phyloP scores from a whole-genome alignment of 192 early-diverging fungal genomes.

The Funneliformis mosseae region DNA sequence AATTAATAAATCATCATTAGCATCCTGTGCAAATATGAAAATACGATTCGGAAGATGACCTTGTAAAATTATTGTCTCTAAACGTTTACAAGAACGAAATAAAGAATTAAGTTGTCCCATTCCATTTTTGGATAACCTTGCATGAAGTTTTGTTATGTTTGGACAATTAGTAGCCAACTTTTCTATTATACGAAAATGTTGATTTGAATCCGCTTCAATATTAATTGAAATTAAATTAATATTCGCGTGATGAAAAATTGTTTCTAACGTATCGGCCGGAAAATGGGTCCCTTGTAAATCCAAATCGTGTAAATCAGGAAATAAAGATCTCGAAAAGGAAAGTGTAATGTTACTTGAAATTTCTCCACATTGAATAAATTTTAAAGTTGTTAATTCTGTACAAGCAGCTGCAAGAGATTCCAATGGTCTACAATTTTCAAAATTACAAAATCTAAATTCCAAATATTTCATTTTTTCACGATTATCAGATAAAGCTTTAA shows the following conservation, averaged over 20 bases:
- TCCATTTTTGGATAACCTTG: not conserved
- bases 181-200: constrained; percentile 2
- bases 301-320: not conserved
- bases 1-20: constrained; percentile 17
- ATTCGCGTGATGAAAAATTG: not conserved
- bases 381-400: not conserved
- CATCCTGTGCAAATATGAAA: not conserved
- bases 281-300: constrained; percentile 6
- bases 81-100: constrained; percentile 12
- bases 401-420: not conserved
- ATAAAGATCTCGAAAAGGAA: not conserved
- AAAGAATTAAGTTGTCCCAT: not conserved
- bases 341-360: not conserved
- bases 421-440: not conserved
- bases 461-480: not conserved
- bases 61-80: not conserved
- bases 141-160: not conserved
- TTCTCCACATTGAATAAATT: constrained; percentile 22
- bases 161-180: not conserved
- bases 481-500: not conserved
- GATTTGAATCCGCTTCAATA: not conserved
- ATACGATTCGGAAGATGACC: not conserved
- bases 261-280: not conserved
- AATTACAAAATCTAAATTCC: constrained; percentile 18
- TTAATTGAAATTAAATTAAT: not conserved